Evolutionary conservation across 192 early-diverging fungal species (phyloP).

Genomic region (Coemansia sp.): DNA sequence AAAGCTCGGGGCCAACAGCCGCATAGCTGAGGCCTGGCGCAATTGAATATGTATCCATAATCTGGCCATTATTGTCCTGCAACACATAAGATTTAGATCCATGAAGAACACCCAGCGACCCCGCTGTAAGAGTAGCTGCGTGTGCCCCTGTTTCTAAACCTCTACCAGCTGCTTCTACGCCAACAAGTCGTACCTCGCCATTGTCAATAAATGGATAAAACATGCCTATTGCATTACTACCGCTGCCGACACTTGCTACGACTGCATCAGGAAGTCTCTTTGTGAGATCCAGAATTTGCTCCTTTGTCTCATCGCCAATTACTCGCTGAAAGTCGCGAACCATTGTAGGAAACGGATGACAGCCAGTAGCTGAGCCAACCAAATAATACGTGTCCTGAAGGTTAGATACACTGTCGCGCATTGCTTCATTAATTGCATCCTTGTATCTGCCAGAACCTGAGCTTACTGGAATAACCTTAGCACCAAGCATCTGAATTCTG

Average conservation of each 20-base stretch:
- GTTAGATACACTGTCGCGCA: conserved; percentile 99
- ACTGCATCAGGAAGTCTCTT: conserved; percentile 88
- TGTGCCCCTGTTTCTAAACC: conserved; percentile 86
- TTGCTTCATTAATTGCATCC: conserved; percentile 98
- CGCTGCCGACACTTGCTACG: conserved; percentile 97
- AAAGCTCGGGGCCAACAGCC: conserved; percentile 96
- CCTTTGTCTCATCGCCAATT: conserved; percentile 87
- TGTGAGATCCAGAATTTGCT: conserved; percentile 77
- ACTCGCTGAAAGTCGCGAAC: conserved; percentile 98
- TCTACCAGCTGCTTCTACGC: conserved; percentile 94
- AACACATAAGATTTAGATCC: conserved; percentile 94
- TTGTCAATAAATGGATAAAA: conserved; percentile 94
- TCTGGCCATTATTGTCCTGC: conserved; percentile 96
- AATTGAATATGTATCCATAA: conserved; percentile 92
- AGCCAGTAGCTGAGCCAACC: conserved; percentile 95
- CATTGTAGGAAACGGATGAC: conserved; percentile 95
- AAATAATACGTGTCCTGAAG: conserved; percentile 92
- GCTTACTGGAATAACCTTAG: conserved; percentile 81
- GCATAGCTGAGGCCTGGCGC: conserved; percentile 98
- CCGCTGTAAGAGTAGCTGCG: conserved; percentile 84
- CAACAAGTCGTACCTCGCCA: conserved; percentile 78
- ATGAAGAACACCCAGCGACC: conserved; percentile 90
- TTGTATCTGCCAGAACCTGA: conserved; percentile 85
- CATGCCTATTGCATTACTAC: conserved; percentile 96
- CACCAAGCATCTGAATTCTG: conserved; percentile 91